Evolutionary conservation across 2,329 filamentous ascomycete genomes (phyloP).

Genomic region (Hypomyces perniciosus): DNA sequence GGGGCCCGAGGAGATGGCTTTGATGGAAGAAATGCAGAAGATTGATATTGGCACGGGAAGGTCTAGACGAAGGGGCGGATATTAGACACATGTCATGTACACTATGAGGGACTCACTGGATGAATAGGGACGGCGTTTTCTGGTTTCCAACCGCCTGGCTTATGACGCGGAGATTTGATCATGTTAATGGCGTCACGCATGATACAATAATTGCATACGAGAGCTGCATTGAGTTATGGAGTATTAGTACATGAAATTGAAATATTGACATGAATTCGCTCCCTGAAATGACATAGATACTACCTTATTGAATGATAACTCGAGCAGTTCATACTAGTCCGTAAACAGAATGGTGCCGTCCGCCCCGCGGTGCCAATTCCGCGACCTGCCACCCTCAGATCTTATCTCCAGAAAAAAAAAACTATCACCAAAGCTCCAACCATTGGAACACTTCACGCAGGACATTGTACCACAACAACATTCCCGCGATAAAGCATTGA

Average conservation of each 20-base stretch:
- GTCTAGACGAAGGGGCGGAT: conserved; percentile 45
- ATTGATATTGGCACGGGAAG: conserved; percentile 61
- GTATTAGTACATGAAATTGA: neutral
- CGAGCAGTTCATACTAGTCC: conserved; percentile 2
- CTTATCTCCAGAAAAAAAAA: conserved; percentile 26
- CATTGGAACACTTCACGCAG: neutral
- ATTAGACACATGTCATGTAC: conserved; percentile 23
- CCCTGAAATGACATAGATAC: too few relatives aligned
- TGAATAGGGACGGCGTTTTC: neutral
- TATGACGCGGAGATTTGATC: neutral
- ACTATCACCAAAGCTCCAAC: conserved; percentile 8
- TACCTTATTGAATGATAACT: too few relatives aligned
- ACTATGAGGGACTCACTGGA: neutral
- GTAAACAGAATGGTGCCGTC: neutral
- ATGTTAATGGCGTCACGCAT: neutral
- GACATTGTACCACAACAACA: neutral
- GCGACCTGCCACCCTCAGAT: conserved; percentile 21
- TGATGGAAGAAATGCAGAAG: conserved; percentile 65
- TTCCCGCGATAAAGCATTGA: conserved; percentile 2
- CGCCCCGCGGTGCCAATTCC: conserved; percentile 10
- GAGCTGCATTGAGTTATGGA: neutral
- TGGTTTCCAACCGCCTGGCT: neutral
- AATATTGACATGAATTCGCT: neutral
- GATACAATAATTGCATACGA: neutral
- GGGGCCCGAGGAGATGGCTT: conserved; percentile 46